Percentiles rank a stretch among this genome's conserved stretches.
phyloP scores from a whole-genome alignment of 139 green algal species.

The Auxenochlorella protothecoides region DNA sequence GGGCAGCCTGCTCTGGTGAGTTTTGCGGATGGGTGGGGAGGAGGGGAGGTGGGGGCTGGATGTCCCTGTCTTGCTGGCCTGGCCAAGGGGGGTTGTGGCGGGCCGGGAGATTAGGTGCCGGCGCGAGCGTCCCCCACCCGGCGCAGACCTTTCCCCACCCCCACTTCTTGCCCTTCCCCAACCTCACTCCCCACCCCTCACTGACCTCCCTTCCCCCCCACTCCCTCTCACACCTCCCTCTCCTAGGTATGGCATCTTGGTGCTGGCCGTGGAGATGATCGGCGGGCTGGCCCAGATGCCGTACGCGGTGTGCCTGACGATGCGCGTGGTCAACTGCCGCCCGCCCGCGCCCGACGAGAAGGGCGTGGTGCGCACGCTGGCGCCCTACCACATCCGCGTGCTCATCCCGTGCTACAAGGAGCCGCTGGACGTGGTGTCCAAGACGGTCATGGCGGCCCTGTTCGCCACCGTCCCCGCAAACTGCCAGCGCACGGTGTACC shows the following conservation, averaged over 20 bases:
- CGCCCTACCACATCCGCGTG: slow-evolving; percentile 45
- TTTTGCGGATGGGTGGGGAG: neutral
- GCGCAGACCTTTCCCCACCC: neutral
- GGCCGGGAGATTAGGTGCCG: neutral
- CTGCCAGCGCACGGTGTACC: slow-evolving; percentile 43
- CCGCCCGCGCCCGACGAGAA: slow-evolving; percentile 13
- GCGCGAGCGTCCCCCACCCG: no score
- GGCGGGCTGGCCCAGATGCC: slow-evolving; percentile 40
- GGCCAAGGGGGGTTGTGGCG: neutral
- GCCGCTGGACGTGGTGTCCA: slow-evolving; percentile 39
- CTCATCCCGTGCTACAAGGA: slow-evolving; percentile 54
- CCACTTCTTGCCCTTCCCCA: neutral
- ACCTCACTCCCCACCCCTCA: neutral
- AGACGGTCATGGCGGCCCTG: slow-evolving; percentile 38
- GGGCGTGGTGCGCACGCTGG: slow-evolving; percentile 12
- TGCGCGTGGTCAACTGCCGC: slow-evolving; percentile 19
- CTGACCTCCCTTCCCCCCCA: neutral
- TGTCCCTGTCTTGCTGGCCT: neutral
- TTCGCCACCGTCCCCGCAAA: slow-evolving; percentile 28
- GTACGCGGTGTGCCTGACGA: slow-evolving; percentile 32
- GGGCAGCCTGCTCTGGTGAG: slow-evolving; percentile 29
- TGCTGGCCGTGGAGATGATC: slow-evolving; percentile 40
- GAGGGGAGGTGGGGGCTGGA: no score
- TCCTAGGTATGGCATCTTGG: slow-evolving; percentile 27
- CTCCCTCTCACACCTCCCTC: neutral